phyloP scores from a whole-genome alignment of 2,329 filamentous ascomycete genomes.

The Exophiala sp. region DNA sequence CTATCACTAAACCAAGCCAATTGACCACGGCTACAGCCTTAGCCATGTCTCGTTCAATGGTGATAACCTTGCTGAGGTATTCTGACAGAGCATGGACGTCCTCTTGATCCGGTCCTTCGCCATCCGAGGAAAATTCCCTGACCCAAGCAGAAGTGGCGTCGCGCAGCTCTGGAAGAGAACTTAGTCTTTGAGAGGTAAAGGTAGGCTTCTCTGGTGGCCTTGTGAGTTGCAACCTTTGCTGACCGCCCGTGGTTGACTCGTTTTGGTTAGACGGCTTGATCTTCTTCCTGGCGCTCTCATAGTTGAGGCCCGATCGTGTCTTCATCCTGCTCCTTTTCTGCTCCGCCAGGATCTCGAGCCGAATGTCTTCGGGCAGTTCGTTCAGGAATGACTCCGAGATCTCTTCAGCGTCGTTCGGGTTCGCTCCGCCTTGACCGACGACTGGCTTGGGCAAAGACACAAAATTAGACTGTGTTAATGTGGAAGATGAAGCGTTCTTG shows the following conservation, averaged over 20 bases:
- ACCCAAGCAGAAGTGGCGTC: conserved; percentile 76
- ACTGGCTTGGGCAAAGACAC: conserved; percentile 37
- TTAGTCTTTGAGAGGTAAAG: conserved; percentile 60
- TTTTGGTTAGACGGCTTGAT: conserved; percentile 20
- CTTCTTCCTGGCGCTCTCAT: conserved; percentile 34
- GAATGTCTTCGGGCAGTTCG: conserved; percentile 77
- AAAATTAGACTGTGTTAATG: conserved; percentile 72
- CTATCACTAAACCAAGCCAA: conserved; percentile 55
- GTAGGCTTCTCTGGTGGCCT: conserved; percentile 54
- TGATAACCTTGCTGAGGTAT: conserved; percentile 70
- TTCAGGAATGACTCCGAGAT: conserved; percentile 72
- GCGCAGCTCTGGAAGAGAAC: conserved; percentile 61
- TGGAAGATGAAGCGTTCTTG: conserved; percentile 54
- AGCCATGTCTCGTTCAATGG: conserved; percentile 71
- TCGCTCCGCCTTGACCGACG: conserved; percentile 17
- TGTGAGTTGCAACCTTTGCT: conserved; percentile 45
- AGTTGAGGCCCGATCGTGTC: conserved; percentile 51
- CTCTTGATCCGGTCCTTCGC: conserved; percentile 74
- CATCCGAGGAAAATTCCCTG: conserved; percentile 64
- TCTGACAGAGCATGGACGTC: conserved; percentile 72
- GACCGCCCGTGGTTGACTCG: conserved; percentile 27
- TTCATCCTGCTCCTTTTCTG: conserved; percentile 62
- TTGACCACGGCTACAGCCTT: conserved; percentile 68
- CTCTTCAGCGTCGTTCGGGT: conserved; percentile 32
- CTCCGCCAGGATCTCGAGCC: conserved; percentile 73